phyloP scores from a whole-genome alignment of 1,284 basidiomycete species.

The Apiotrichum siamense region DNA sequence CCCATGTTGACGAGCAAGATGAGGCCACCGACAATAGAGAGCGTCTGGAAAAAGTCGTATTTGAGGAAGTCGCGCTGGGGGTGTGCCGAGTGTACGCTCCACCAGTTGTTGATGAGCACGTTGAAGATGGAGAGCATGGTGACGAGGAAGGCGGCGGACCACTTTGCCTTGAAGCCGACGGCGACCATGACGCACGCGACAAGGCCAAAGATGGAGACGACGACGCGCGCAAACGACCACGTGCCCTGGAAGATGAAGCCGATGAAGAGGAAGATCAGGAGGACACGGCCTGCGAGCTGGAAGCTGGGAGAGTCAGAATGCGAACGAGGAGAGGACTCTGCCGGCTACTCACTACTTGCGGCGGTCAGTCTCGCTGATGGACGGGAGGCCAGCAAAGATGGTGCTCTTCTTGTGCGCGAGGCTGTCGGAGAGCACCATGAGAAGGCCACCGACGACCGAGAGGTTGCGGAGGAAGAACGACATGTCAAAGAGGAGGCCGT shows the following conservation, averaged over 20 bases:
- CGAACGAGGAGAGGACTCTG: neutral
- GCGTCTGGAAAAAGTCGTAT: slow-evolving; percentile 49
- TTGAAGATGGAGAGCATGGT: slow-evolving; percentile 90
- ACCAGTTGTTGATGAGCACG: slow-evolving; percentile 98
- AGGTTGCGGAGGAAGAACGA: slow-evolving; percentile 99
- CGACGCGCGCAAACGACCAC: slow-evolving; percentile 77
- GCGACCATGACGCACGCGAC: slow-evolving; percentile 96
- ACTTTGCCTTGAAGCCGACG: slow-evolving; percentile 98
- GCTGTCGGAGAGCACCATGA: slow-evolving; percentile 98
- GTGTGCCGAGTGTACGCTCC: slow-evolving; percentile 87
- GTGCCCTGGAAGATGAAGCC: slow-evolving; percentile 92
- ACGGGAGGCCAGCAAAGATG: slow-evolving; percentile 85
- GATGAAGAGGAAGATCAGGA: slow-evolving; percentile 98
- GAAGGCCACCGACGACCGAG: slow-evolving; percentile 81
- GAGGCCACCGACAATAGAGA: slow-evolving; percentile 87
- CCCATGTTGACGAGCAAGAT: slow-evolving; percentile 98
- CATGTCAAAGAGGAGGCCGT: slow-evolving; percentile 92
- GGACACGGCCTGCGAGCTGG: slow-evolving; percentile 91
- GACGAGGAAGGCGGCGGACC: slow-evolving; percentile 96
- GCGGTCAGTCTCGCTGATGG: slow-evolving; percentile 87
- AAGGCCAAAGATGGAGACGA: slow-evolving; percentile 80
- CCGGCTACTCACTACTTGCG: slow-evolving; percentile 88
- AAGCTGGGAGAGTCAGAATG: slow-evolving; percentile 56
- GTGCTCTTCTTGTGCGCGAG: slow-evolving; percentile 82
- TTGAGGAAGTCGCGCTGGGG: slow-evolving; percentile 97